Evolutionary conservation across 2,329 filamentous ascomycete species (phyloP), one percentile per base, ranked within the genome.

Genomic region (Xylaria hypoxylon): DNA sequence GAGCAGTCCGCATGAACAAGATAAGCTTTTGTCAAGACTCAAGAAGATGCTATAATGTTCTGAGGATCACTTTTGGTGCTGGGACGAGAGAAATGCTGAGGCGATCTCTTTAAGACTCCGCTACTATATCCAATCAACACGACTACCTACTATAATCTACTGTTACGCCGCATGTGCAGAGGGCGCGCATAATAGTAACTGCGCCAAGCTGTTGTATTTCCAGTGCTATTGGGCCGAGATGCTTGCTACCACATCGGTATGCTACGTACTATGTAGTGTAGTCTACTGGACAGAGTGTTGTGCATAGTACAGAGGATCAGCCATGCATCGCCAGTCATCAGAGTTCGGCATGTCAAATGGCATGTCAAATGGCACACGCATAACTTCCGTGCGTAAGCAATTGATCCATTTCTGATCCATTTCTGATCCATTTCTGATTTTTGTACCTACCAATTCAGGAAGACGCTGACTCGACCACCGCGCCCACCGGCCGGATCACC

Each of bases 21-120:
- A 67, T 67, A 69, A 69, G 67, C 63, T 66, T 63, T 53, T 35
- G 31, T 48, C 45, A 45, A 42, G 55, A 59, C 24, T 48, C 45
- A 45, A 42, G 55, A 59, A 53, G 40, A 47, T 31, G 50, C 51
- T 40, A 53, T 55, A 38, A 51, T 28, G 35, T 13, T 48, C 11
- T 22, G 11, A 59, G 31, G 40, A 40, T 48, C 48, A 44, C 33
- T 51, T n/a, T 19, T 15, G 3, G 24, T 19, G 31, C 47, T 59
- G 48, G 31, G 58, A 19, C 26, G 26, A 45, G 35, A 38, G 24
- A 15, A 28, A 0, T 53, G 42, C 40, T 10, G 42, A 61, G 35
- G 28, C 24, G 33, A 35, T 13, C 13, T 7, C 52, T 53, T 33
- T 35, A 19, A 24, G 10, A 19, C 28, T 19, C 6, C 15, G 8